Base-by-base conservation (phyloP, 2,329 filamentous ascomycete genomes). In the Fusarium sp. region DNA sequence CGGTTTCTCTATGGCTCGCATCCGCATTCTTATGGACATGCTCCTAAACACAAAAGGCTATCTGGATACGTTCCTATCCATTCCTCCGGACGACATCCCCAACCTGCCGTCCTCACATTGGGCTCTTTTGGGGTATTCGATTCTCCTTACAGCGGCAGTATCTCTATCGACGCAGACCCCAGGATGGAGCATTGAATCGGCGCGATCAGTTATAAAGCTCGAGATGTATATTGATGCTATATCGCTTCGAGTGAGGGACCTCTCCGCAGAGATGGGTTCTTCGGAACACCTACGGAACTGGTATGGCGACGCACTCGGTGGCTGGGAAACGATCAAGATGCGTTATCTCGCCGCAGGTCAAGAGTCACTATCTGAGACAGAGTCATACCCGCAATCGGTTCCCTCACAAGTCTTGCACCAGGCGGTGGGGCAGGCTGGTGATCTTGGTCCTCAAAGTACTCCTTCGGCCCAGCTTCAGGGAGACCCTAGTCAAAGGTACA, bases 51-150 rank as follows among this genome's bases (percentile, higher is more conserved):
- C 24, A 45, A 45, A 45, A 5, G 24, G 24, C 24, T 26, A 26
- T 9, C 20, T 26, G 11, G 24, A 45, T 17, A 20, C 24, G 13
- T 26, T 45, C 24, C 12, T 26, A 20, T 5, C 42, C 1, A 45
- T 45, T 20, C 24, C 17, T 13, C 24, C 24, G 0, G 24, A 45
- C 20, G 7, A 7, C 3, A 4, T 45, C 17, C 17, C 17, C 0
- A 20, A 17, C 5, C 42, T 45, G 6, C 24, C 42, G 13, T 45
- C 42, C 17, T 18, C 24, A 13, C 24, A 26, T 26, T 45, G 42
- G 42, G 42, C 42, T 45, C 8, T 20, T 26, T 20, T 45, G 17
- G 7, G 17, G 6, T 26, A 45, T n/a, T 26, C 42, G 0, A 26
- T 45, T 8, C 42, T 45, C 5, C 42, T 45, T 13, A 9, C 24